Base-by-base conservation (phyloP, 2,329 filamentous ascomycete genomes). In the Tolypocladium tropicale region DNA sequence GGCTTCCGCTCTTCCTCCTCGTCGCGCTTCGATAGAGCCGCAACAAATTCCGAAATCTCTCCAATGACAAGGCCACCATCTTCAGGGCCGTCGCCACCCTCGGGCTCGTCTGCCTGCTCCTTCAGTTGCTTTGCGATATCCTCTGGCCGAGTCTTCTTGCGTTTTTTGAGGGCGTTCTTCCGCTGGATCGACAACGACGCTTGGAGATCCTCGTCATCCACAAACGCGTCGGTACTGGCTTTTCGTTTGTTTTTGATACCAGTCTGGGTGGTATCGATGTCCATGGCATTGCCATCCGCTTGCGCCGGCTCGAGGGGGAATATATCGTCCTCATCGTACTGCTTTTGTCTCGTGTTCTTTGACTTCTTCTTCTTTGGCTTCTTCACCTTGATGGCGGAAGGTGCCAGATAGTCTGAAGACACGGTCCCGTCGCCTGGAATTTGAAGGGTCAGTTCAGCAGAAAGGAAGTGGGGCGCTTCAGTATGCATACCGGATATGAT, bases 321-420 rank as follows among this genome's bases (percentile, higher is more conserved):
- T 6, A 85, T 73, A 53, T 83, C 82, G 56, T 86, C 83, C 33
- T 85, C 82, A 46, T 85, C 82, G n/a, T 78, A 73, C 1, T 79
- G 79, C 62, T 86, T 88, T 67, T 88, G 83, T 53, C 89, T 80
- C 2, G 87, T 89, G 28, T 82, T 79, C 70, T 91, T 93, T 34
- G 83, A 80, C 73, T 93, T 94, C 75, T 93, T 95, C 75, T 95
- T 96, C 73, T 95, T 96, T 0, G 90, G 86, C 70, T 96, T 99
- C 74, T 91, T 95, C 60, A 97, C 81, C 71, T 96, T 99, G 66
- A 96, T 82, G 63, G 94, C 87, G 2, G 88, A 89, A 18, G 86
- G 75, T 59, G 96, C 90, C 60, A 95, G 78, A 69, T 99, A 99
- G 69, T 99, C 94, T 21, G 92, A 96, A 18, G 82, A 62, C 21